Conservation (phyloP, 768 basidiomycete species). For the Leccinum ochraceum region DNA sequence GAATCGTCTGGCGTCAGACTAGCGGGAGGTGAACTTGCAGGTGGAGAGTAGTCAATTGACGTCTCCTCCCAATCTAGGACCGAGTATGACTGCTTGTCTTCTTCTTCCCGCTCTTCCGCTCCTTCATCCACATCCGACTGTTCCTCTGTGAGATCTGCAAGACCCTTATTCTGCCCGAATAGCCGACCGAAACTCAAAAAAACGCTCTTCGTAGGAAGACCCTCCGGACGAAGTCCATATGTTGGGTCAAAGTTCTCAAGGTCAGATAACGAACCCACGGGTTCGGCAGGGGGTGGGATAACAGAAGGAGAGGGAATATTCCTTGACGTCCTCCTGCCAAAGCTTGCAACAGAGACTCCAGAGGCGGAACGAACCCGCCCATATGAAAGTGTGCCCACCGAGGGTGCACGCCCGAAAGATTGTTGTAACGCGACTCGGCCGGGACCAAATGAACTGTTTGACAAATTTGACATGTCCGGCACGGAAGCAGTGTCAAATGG, state of each 20-base stretch:
- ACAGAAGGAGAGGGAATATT: conserved; percentile 24
- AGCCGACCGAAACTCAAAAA: conserved; percentile 79
- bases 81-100: conserved; percentile 49
- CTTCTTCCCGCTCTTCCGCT: conserved; percentile 41
- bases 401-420: conserved; percentile 27
- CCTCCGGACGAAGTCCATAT: conserved; percentile 92
- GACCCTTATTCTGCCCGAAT: conserved; percentile 65
- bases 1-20: conserved; percentile 45
- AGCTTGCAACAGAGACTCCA: conserved; percentile 41
- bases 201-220: conserved; percentile 79
- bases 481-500: conserved; percentile 42
- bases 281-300: conserved; percentile 22
- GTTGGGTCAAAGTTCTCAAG: conserved; percentile 94
- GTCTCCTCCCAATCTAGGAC: conserved; percentile 72
- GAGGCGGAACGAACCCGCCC: conserved; percentile 42
- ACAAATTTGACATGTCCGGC: conserved; percentile 39
- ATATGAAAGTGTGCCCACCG: conserved; percentile 18
- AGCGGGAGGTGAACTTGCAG: conserved; percentile 46
- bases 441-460: conserved; percentile 15
- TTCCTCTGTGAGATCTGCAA: conserved; percentile 82
- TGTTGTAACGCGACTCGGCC: conserved; percentile 21
- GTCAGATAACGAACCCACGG: conserved; percentile 37
- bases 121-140: conserved; percentile 39
- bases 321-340: conserved; percentile 27
- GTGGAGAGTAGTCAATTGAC: conserved; percentile 46